Percentiles rank a stretch among this genome's conserved stretches.
Evolutionary conservation across 345 rosid genomes (phyloP).

Genomic region (Heritiera fomes): DNA sequence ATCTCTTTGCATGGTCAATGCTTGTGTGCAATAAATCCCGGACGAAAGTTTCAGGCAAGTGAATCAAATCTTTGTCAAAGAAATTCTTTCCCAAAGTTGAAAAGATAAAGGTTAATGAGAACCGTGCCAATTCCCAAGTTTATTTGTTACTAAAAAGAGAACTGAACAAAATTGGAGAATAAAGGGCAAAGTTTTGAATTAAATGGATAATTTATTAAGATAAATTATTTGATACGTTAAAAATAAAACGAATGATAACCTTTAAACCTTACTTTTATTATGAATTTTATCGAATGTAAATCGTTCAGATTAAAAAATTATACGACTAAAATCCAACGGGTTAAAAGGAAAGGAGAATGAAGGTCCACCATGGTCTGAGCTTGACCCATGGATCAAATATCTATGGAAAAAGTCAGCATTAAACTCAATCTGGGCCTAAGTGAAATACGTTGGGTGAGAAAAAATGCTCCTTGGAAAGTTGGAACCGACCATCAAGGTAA

Average conservation of each 20-base stretch:
- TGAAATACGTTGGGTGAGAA: neutral
- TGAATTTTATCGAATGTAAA: no score
- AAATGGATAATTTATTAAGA: no score
- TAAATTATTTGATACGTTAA: no score
- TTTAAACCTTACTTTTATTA: no score
- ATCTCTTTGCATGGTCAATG: neutral
- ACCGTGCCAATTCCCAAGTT: neutral
- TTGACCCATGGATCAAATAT: no score
- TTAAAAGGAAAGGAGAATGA: no score
- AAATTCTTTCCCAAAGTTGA: slow-evolving; percentile 1
- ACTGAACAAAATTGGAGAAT: neutral
- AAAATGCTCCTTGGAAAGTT: neutral
- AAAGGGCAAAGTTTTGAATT: neutral
- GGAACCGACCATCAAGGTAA: neutral
- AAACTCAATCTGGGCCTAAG: neutral
- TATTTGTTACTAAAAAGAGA: neutral
- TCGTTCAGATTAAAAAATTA: no score
- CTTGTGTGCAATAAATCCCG: neutral
- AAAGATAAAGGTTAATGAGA: neutral
- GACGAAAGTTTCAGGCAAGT: neutral
- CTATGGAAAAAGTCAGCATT: neutral
- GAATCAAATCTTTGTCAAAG: neutral
- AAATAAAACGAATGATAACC: no score
- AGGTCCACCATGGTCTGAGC: no score
- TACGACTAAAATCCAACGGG: no score